A percentile compares a stretch with the other conserved stretches of the same genome.
These are phyloP conservation scores for Verticillium nonalfalfae DNA, from an alignment of 2,329 filamentous ascomycete species.

Conservation along the genomic window DNA sequence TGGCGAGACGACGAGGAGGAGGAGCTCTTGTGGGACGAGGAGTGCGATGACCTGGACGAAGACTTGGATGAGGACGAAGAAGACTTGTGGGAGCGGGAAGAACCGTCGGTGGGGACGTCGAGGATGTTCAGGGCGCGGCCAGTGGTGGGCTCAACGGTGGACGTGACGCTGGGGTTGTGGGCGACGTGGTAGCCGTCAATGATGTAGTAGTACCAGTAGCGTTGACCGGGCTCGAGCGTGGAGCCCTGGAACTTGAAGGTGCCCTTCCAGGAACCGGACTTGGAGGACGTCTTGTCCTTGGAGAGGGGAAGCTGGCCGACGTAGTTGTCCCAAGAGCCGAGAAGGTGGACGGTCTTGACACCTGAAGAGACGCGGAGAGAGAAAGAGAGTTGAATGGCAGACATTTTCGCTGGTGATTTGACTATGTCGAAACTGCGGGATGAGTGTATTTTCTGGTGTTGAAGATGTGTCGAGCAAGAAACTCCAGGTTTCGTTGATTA, in stretches of 20 bases:
- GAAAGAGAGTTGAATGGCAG: slow-evolving; percentile 90
- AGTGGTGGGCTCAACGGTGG: slow-evolving; percentile 90
- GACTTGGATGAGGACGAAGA: slow-evolving; percentile 36
- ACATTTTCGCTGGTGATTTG: slow-evolving; percentile 53
- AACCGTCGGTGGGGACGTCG: slow-evolving; percentile 62
- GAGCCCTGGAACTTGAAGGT: slow-evolving; percentile 91
- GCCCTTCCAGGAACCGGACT: slow-evolving; percentile 89
- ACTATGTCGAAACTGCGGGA: slow-evolving; percentile 15
- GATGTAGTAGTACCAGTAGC: slow-evolving; percentile 99
- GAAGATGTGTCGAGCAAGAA: slow-evolving; percentile 43
- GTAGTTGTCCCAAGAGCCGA: slow-evolving; percentile 99
- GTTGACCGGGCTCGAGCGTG: slow-evolving; percentile 79
- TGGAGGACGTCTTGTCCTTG: slow-evolving; percentile 76
- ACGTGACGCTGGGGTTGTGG: slow-evolving; percentile 86
- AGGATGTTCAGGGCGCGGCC: slow-evolving; percentile 97
- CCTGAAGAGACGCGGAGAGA: slow-evolving; percentile 91
- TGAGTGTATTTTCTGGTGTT: slow-evolving; percentile 16
- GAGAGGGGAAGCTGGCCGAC: slow-evolving; percentile 87
- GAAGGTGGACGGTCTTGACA: slow-evolving; percentile 95
- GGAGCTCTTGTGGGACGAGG: slow-evolving; percentile 32
- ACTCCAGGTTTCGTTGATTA: slow-evolving; percentile 46
- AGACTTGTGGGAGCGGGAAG: slow-evolving; percentile 33
- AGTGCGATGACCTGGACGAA: slow-evolving; percentile 24
- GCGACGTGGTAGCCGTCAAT: slow-evolving; percentile 98
- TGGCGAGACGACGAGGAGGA: slow-evolving; percentile 29